These are phyloP conservation scores for Warburgia ugandensis DNA, from an alignment of 164 flowering plant genomes.

Conservation along the genomic window DNA sequence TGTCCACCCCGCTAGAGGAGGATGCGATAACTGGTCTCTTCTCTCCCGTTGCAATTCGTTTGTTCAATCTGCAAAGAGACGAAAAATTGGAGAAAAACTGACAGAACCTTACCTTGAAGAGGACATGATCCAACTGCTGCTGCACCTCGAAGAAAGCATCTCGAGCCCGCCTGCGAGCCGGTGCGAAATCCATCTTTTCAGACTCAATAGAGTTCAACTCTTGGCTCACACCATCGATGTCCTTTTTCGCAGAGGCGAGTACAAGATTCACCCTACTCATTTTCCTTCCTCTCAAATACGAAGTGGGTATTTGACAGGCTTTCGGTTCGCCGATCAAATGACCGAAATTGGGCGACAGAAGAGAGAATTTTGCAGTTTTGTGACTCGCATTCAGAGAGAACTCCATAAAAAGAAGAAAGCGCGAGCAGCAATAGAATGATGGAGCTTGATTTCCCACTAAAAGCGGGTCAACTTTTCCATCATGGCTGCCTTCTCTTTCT, in stretches of 20 bases:
- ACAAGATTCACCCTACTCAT: background rate
- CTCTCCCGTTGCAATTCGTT: background rate
- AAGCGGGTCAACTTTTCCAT: too few species aligned
- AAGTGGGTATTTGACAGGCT: background rate
- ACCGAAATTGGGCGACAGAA: background rate
- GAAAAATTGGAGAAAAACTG: background rate
- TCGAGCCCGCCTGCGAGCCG: conserved; percentile 59
- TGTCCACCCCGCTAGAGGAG: too few species aligned
- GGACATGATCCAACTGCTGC: conserved; percentile 67
- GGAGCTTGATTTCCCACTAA: too few species aligned
- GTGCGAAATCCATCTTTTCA: conserved; percentile 50
- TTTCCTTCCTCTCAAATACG: background rate
- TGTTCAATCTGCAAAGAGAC: background rate
- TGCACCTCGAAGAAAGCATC: conserved; percentile 65
- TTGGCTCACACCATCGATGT: conserved; percentile 52
- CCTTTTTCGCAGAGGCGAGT: conserved; percentile 26
- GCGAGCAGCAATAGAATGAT: too few species aligned
- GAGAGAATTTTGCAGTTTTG: background rate
- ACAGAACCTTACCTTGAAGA: conserved; percentile 52
- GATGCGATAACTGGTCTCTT: too few species aligned
- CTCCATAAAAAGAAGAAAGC: conserved; percentile 12
- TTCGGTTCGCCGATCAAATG: background rate
- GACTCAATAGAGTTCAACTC: conserved; percentile 65
- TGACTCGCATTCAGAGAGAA: background rate
- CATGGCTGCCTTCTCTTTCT: too few species aligned